These are phyloP conservation scores for Mycocentrospora acerina DNA, from an alignment of 2,329 filamentous ascomycete species.

Conservation along the genomic window DNA sequence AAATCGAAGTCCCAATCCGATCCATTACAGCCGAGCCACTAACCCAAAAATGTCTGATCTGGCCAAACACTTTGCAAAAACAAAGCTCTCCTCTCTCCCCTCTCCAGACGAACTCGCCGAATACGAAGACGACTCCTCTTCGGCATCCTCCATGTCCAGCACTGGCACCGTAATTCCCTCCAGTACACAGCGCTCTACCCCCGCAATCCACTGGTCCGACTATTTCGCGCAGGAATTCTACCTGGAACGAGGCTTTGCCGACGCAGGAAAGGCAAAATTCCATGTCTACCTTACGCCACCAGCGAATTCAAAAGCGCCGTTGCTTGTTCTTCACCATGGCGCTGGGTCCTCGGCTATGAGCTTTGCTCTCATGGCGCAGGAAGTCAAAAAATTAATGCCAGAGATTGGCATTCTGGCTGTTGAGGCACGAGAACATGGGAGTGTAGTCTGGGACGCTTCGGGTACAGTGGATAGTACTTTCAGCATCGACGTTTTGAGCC, in stretches of 20 bases:
- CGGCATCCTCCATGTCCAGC: slow-evolving; percentile 82
- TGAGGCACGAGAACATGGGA: slow-evolving; percentile 86
- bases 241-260: slow-evolving; percentile 52
- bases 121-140: slow-evolving; percentile 52
- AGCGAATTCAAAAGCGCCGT: slow-evolving; percentile 63
- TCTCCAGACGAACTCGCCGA: slow-evolving; percentile 52
- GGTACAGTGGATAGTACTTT: slow-evolving; percentile 60
- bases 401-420: slow-evolving; percentile 79
- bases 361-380: slow-evolving; percentile 77
- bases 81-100: slow-evolving; percentile 67
- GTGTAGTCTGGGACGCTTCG: slow-evolving; percentile 50
- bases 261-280: slow-evolving; percentile 58
- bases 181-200: slow-evolving; percentile 62
- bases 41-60: slow-evolving; percentile 70
- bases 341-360: slow-evolving; percentile 91
- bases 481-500: slow-evolving; percentile 68
- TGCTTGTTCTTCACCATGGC: slow-evolving; percentile 94
- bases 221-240: slow-evolving; percentile 90
- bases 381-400: slow-evolving; percentile 76
- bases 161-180: slow-evolving; percentile 89
- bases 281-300: slow-evolving; percentile 90
- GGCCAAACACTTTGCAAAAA: slow-evolving; percentile 75
- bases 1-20: not conserved
- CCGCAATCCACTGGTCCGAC: slow-evolving; percentile 76
- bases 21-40: slow-evolving; percentile 4